Base-by-base conservation (phyloP, 768 basidiomycete genomes). In the Candolleomyces eurysporus region DNA sequence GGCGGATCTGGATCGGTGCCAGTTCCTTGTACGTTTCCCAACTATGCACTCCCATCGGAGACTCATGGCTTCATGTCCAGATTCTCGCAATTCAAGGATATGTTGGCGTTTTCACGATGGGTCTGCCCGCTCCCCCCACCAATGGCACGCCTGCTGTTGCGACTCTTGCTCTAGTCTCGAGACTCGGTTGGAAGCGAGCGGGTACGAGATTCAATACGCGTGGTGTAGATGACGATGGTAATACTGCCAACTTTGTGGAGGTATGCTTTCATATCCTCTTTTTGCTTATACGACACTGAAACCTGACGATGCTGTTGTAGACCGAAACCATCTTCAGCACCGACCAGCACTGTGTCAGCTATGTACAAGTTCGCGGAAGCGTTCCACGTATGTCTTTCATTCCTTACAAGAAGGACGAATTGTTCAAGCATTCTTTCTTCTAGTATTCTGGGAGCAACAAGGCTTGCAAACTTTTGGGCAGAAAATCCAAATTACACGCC, bases 371-470 rank as follows among this genome's bases (percentile, higher is more conserved):
- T 50, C 88, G 97, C 64, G 97, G 97, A 61, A 96, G 92, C 66
- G 92, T 99, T 48, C 97, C 97, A 61, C 79, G 94, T 96, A 80
- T 69, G 93, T 85, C 58, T 61, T 67, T 5, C 11, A 8, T 11
- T 66, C 63, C 48, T 59, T 50, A 64, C 63, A 36, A 59, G 65
- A 65, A 62, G 57, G 57, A 61, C 56, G 48, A 61, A 51, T 16
- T 52, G 36, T 63, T 65, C 58, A 63, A 31, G 64, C 62, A 67
- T 65, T 48, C 57, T 60, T 21, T 60, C 49, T 40, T 49, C 57
- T 69, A 95, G 94, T 98, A 61, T 99, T 99, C 72, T 99, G 97
- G 97, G 96, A 98, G 72, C 96, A 99, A 69, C 94, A 96, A 75
- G 95, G 94, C 30, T 72, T 96, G 45, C 94, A 96, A 70, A 96